phyloP scores from a whole-genome alignment of 2,329 filamentous ascomycete species.

The Trichoderma sp. region DNA sequence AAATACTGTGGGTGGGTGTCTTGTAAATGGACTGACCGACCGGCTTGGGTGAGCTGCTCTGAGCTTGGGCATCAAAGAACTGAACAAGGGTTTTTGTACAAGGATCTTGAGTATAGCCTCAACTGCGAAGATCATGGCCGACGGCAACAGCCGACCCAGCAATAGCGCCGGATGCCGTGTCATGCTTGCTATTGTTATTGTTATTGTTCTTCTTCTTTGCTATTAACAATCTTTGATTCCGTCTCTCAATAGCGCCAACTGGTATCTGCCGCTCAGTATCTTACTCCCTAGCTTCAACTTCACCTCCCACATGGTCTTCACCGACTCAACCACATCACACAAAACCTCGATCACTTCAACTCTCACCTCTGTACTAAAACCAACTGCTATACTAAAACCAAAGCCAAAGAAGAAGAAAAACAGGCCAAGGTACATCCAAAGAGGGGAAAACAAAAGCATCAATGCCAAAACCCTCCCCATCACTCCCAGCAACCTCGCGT shows the following conservation, averaged over 20 bases:
- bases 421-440: background rate
- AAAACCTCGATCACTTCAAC: background rate
- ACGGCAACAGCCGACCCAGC: background rate
- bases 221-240: background rate
- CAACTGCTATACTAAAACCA: background rate
- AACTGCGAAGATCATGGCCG: background rate
- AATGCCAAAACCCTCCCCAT: background rate
- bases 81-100: background rate
- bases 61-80: background rate
- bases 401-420: too few species aligned
- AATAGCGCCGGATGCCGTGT: background rate
- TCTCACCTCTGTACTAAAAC: background rate
- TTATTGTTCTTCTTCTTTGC: background rate
- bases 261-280: background rate
- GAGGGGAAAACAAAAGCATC: background rate
- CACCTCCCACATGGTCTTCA: background rate
- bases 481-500: background rate
- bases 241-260: background rate
- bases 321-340: background rate
- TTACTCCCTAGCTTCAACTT: background rate
- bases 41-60: background rate
- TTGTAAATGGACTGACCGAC: background rate
- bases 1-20: background rate
- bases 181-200: background rate
- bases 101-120: background rate